Evolutionary conservation across 441 rosid species (phyloP).

Genomic region (Aquilaria agallochum): DNA sequence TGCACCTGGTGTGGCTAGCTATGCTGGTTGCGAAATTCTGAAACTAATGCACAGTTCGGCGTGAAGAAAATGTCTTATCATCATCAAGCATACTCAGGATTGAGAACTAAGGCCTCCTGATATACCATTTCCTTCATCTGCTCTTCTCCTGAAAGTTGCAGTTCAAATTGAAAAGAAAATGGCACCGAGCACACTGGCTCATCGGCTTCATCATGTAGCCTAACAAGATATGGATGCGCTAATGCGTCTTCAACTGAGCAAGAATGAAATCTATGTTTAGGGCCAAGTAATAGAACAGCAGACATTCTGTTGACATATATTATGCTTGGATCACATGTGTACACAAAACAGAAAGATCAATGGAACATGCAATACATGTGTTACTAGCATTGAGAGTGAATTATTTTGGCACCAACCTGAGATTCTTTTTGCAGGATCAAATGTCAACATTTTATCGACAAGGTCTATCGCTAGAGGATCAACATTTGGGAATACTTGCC

Average conservation of each 20-base stretch:
- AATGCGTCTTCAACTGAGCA: slow-evolving; percentile 89
- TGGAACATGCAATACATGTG: too few relatives aligned
- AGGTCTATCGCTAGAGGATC: slow-evolving; percentile 82
- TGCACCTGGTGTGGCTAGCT: too few relatives aligned
- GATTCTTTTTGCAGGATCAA: slow-evolving; percentile 86
- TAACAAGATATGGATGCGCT: slow-evolving; percentile 76
- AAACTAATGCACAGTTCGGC: too few relatives aligned
- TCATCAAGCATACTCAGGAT: slow-evolving; percentile 62
- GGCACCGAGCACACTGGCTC: slow-evolving; percentile 75
- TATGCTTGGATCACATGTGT: too few relatives aligned
- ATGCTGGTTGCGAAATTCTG: too few relatives aligned
- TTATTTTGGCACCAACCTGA: slow-evolving; percentile 54
- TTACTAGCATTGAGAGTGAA: not conserved
- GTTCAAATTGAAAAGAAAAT: slow-evolving; percentile 89
- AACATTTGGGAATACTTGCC: slow-evolving; percentile 63
- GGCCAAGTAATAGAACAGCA: not conserved
- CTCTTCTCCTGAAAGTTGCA: slow-evolving; percentile 70
- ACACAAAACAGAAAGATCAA: too few relatives aligned
- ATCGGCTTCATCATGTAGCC: slow-evolving; percentile 78
- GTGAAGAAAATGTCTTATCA: too few relatives aligned
- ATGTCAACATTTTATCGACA: slow-evolving; percentile 81
- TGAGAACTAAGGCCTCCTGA: slow-evolving; percentile 63
- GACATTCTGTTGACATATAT: not conserved
- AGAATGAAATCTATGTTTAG: slow-evolving; percentile 17
- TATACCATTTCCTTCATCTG: slow-evolving; percentile 91